Evolutionary conservation across 257 asterid genomes (phyloP).

Genomic region (Lycium barbarum): DNA sequence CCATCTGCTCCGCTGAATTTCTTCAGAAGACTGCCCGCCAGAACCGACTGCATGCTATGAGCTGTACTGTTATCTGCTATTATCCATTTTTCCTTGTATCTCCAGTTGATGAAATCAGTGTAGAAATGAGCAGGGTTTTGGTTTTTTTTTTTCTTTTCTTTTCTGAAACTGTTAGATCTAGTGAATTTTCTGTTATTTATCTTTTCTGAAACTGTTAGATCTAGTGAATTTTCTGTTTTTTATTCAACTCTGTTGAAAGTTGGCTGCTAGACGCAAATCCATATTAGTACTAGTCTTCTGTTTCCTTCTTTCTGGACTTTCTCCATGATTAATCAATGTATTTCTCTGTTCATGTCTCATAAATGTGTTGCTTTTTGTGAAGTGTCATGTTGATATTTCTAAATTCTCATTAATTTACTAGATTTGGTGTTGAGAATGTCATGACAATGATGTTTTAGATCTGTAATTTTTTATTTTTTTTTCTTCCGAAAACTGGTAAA

Average conservation of each 20-base stretch:
- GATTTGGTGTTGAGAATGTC: slow-evolving; percentile 8
- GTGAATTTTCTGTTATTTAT: not conserved
- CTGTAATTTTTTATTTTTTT: not conserved
- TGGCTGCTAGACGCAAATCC: slow-evolving; percentile 2
- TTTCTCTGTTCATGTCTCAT: not conserved
- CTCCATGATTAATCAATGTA: not conserved
- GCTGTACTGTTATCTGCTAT: not conserved
- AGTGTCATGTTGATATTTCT: not conserved
- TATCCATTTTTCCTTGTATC: not conserved
- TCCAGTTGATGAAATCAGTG: not conserved
- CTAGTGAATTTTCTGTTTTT: not conserved
- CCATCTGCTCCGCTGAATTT: slow-evolving; percentile 72
- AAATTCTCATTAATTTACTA: not conserved
- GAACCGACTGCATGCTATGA: slow-evolving; percentile 72
- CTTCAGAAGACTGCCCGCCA: slow-evolving; percentile 78
- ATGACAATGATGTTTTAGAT: not conserved
- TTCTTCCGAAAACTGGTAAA: no score
- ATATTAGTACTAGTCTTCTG: not conserved
- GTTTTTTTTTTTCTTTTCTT: not conserved
- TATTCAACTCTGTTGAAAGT: not conserved
- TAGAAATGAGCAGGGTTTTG: slow-evolving; percentile 6
- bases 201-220: not conserved
- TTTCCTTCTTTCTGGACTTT: not conserved
- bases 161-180: not conserved
- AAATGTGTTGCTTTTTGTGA: not conserved